These are phyloP conservation scores for Pyrenula massariospora DNA, from an alignment of 495 filamentous ascomycete genomes.

Conservation along the genomic window DNA sequence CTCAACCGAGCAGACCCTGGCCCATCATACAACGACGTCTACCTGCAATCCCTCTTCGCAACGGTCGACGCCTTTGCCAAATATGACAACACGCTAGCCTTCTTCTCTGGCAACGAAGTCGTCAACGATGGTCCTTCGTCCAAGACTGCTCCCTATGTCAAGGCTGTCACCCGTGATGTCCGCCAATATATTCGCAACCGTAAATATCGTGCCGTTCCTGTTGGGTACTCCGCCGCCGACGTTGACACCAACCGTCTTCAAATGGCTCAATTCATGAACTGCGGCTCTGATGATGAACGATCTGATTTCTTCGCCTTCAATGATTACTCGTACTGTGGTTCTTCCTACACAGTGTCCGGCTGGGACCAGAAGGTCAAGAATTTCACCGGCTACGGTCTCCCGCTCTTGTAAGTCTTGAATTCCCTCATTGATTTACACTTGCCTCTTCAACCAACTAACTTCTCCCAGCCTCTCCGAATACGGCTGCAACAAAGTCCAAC, in stretches of 20 bases:
- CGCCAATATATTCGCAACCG: conserved; percentile 68
- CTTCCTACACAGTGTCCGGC: conserved; percentile 62
- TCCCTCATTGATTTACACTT: no score
- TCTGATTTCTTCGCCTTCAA: conserved; percentile 97
- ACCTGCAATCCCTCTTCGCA: conserved; percentile 87
- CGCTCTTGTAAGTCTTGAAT: conserved; percentile 53
- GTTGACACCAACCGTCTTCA: conserved; percentile 77
- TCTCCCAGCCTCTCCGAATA: conserved; percentile 69
- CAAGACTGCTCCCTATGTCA: conserved; percentile 71
- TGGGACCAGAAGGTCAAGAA: conserved; percentile 89
- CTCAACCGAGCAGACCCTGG: conserved; percentile 68
- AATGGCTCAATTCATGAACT: conserved; percentile 91
- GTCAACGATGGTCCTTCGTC: conserved; percentile 77
- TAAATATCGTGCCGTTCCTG: conserved; percentile 70
- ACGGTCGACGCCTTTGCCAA: conserved; percentile 81
- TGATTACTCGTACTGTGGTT: conserved; percentile 96
- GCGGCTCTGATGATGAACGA: conserved; percentile 72
- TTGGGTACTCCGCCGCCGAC: conserved; percentile 84
- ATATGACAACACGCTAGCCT: conserved; percentile 82
- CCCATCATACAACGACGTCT: conserved; percentile 79
- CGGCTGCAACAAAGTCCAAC: conserved; percentile 67
- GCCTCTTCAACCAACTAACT: conserved; percentile 10
- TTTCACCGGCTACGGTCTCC: conserved; percentile 81
- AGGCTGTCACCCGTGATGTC: conserved; percentile 87
- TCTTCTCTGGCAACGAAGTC: conserved; percentile 96